A percentile compares a stretch with the other conserved stretches of the same genome.
Evolutionary conservation across 2,329 filamentous ascomycete genomes (phyloP).

Genomic region (Lachnellula cervina): DNA sequence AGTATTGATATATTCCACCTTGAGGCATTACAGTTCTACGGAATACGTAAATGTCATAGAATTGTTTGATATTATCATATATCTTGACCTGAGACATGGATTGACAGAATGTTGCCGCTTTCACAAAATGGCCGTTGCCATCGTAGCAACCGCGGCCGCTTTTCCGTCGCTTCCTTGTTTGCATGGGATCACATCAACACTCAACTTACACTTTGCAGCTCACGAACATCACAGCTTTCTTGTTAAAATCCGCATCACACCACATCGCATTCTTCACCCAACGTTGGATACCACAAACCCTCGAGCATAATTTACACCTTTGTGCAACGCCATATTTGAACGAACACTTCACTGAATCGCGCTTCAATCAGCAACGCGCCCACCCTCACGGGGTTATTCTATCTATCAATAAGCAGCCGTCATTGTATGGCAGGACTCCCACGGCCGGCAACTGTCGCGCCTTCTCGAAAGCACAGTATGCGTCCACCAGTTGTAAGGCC

Average conservation of each 20-base stretch:
- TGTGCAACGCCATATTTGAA: constrained; percentile 1
- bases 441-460: constrained; percentile 43
- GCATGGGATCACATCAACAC: neutral
- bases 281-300: neutral
- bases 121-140: no score
- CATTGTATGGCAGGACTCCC: constrained; percentile 49
- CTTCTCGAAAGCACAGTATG: constrained; percentile 45
- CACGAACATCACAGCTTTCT: neutral
- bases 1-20: no score
- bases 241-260: neutral
- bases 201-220: neutral
- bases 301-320: neutral
- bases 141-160: no score
- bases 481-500: constrained; percentile 48
- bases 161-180: no score
- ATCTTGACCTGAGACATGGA: no score
- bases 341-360: neutral
- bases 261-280: neutral
- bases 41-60: no score
- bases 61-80: no score
- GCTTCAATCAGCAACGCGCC: constrained; percentile 1
- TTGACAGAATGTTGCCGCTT: no score
- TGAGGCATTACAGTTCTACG: no score
- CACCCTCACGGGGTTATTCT: neutral
- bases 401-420: neutral